Evolutionary conservation across 2,329 filamentous ascomycete genomes (phyloP).

Genomic region (Calonectria pteridis): DNA sequence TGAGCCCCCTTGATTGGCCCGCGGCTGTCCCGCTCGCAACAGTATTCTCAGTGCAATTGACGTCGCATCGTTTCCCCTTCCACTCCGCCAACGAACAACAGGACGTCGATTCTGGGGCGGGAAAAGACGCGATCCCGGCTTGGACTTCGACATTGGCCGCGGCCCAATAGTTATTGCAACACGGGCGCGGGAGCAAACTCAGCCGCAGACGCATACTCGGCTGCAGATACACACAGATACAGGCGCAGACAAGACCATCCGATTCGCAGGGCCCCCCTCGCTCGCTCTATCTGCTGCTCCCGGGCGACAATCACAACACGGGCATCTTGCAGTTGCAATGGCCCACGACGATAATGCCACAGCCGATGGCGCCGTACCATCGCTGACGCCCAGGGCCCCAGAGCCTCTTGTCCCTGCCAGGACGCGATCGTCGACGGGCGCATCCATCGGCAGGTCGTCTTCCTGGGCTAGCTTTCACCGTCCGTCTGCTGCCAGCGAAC

Average conservation of each 20-base stretch:
- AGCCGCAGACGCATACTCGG: neutral
- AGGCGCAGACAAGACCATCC: neutral
- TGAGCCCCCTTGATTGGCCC: neutral
- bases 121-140: constrained; percentile 16
- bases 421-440: constrained; percentile 29
- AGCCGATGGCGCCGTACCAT: neutral
- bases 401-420: constrained; percentile 23
- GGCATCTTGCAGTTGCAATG: neutral
- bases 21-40: neutral
- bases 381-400: neutral
- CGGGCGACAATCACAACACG: neutral
- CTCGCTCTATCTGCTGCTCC: neutral
- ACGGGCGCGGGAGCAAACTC: neutral
- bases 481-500: constrained; percentile 49
- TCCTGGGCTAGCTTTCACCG: constrained; percentile 37
- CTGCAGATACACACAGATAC: neutral
- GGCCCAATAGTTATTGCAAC: constrained; percentile 1
- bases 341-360: neutral
- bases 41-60: neutral
- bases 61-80: neutral
- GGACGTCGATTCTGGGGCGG: neutral
- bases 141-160: constrained; percentile 5
- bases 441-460: constrained; percentile 27
- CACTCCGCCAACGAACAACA: neutral
- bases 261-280: neutral